Conservation (phyloP, 2,329 filamentous ascomycete genomes). For the Thermomyces lanuginosus region DNA sequence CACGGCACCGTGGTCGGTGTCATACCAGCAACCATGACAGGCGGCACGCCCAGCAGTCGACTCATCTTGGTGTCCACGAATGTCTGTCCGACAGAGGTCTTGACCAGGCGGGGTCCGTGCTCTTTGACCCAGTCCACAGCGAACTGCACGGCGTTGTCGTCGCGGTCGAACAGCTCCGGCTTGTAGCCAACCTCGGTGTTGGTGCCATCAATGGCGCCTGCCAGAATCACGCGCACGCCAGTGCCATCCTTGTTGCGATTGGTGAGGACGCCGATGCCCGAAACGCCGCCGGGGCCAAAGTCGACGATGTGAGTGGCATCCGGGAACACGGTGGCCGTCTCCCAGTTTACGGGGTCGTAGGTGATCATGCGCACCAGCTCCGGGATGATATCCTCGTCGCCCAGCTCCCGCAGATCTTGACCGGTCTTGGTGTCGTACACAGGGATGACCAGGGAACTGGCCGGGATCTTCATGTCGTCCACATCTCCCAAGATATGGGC, state of each 20-base stretch:
- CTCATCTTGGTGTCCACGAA: slow-evolving; percentile 97
- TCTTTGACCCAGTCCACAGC: slow-evolving; percentile 97
- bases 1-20: slow-evolving; percentile 76
- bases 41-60: slow-evolving; percentile 65
- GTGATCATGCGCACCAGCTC: slow-evolving; percentile 84
- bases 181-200: slow-evolving; percentile 91
- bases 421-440: slow-evolving; percentile 86
- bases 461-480: slow-evolving; percentile 61
- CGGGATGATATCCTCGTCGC: slow-evolving; percentile 66
- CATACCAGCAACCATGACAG: slow-evolving; percentile 86
- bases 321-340: slow-evolving; percentile 80
- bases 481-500: slow-evolving; percentile 74
- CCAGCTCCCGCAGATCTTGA: slow-evolving; percentile 57
- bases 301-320: slow-evolving; percentile 87
- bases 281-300: slow-evolving; percentile 93
- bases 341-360: slow-evolving; percentile 87
- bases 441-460: slow-evolving; percentile 58
- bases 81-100: slow-evolving; percentile 73
- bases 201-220: slow-evolving; percentile 80
- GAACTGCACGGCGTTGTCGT: slow-evolving; percentile 88
- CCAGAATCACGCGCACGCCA: slow-evolving; percentile 88
- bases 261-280: slow-evolving; percentile 84
- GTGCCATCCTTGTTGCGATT: slow-evolving; percentile 99
- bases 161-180: slow-evolving; percentile 89
- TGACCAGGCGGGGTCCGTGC: slow-evolving; percentile 80